phyloP scores from a whole-genome alignment of 2,329 filamentous ascomycete species.

The Diaporthe batatas region DNA sequence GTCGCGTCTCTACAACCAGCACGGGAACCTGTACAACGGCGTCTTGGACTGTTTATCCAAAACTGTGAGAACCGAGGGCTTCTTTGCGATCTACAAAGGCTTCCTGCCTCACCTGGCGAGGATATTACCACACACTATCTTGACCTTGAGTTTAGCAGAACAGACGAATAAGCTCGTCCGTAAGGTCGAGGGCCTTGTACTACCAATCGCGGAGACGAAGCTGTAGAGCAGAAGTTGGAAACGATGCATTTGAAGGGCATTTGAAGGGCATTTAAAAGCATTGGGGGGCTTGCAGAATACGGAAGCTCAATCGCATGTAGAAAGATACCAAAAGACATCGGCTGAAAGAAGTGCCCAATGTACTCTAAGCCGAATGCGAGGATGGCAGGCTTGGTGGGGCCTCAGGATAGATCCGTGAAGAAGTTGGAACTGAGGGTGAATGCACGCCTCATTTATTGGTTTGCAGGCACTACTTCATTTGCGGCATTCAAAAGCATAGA shows the following conservation, averaged over 20 bases:
- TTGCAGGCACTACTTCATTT: background rate
- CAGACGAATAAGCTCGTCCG: constrained; percentile 96
- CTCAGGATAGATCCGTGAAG: background rate
- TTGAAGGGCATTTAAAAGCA: background rate
- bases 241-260: background rate
- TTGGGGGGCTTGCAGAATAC: background rate
- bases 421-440: constrained; percentile 1
- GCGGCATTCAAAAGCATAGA: background rate
- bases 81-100: constrained; percentile 97
- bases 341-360: constrained; percentile 7
- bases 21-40: constrained; percentile 94
- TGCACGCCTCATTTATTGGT: background rate
- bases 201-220: constrained; percentile 38
- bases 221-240: constrained; percentile 14
- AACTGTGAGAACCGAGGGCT: constrained; percentile 90
- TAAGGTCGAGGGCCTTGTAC: constrained; percentile 71
- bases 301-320: constrained; percentile 30
- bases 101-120: constrained; percentile 94
- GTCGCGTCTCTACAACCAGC: constrained; percentile 99
- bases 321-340: constrained; percentile 31
- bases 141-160: constrained; percentile 93
- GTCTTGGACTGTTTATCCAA: constrained; percentile 93
- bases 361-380: background rate
- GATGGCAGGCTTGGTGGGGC: constrained; percentile 9
- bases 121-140: constrained; percentile 94